Evolutionary conservation across 2,329 filamentous ascomycete genomes (phyloP), one percentile per base, ranked within the genome.

Genomic region (Alternaria longipes): DNA sequence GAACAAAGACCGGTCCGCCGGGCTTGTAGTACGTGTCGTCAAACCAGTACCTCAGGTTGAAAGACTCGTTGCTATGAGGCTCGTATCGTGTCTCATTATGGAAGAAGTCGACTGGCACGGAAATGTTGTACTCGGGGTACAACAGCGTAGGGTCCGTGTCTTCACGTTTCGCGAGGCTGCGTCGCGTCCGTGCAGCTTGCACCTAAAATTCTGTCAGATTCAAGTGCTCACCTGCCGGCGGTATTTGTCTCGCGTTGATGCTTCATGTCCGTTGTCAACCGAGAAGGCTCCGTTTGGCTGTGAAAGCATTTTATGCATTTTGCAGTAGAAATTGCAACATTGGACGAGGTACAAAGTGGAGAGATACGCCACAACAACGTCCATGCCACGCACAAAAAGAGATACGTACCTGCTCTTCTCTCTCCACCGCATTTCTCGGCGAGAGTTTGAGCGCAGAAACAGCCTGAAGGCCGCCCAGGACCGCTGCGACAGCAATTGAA

Each of bases 31-130:
- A 85, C 45, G 85, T 85, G 1, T 89, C 87, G 72, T 96, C 92
- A 69, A 94, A 93, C 90, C 90, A 96, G 81, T 95, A 97, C 11
- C 92, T 87, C 49, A 94, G 81, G 22, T 87, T 79, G 77, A 93
- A 97, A 1, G 80, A 85, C 26, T 78, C 89, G 67, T 90, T 81
- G 8, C 85, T 87, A 77, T 96, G 92, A 36, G 93, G 92, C 75
- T 90, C 91, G 74, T 96, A 96, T 50, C 84, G 81, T 2, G 88
- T 86, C 56, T 93, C 90, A 72, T 94, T 92, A 79, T 91, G 91
- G 80, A 95, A 96, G 74, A 95, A 91, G 77, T 97, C 92, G 34
- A 96, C 82, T 0, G 86, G 86, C 1, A 86, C 83, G 0, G 84
- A 83, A 59, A 88, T 74, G 64, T 84, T 86, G 71, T 85, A 73